Conservation (phyloP, 257 asterid genomes). For the Apocynum venetum region DNA sequence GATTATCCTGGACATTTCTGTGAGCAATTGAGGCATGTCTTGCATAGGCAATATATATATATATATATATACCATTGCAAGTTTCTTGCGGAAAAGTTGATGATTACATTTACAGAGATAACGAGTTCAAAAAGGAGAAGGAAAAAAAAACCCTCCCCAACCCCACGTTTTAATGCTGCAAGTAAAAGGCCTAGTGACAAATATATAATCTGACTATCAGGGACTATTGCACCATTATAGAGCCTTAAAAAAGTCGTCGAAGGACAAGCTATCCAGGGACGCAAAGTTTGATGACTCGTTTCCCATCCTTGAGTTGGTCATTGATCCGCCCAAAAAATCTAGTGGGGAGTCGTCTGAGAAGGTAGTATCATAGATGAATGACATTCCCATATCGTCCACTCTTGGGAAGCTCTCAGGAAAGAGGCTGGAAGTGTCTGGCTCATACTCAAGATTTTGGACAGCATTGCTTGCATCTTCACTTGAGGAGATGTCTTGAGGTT, state of each 20-base stretch:
- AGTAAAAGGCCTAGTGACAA: not conserved
- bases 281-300: constrained; percentile 23
- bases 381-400: constrained; percentile 26
- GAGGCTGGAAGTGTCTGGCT: constrained; percentile 7
- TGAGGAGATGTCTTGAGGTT: constrained; percentile 17
- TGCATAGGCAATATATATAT: too few species aligned
- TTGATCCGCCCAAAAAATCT: constrained; percentile 34
- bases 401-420: constrained; percentile 23
- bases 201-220: not conserved
- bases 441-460: not conserved
- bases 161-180: not conserved
- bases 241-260: constrained; percentile 29
- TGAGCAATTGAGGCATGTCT: not conserved
- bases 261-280: constrained; percentile 29
- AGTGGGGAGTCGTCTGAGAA: constrained; percentile 34
- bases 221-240: not conserved
- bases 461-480: constrained; percentile 19
- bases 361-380: constrained; percentile 36
- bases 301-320: constrained; percentile 26
- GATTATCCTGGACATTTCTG: not conserved
- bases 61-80: not conserved
- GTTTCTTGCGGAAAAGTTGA: not conserved
- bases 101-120: not conserved
- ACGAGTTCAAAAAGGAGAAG: not conserved
- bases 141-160: not conserved